Conservation (phyloP, 2,329 filamentous ascomycete species). For the Basipetospora sp. region DNA sequence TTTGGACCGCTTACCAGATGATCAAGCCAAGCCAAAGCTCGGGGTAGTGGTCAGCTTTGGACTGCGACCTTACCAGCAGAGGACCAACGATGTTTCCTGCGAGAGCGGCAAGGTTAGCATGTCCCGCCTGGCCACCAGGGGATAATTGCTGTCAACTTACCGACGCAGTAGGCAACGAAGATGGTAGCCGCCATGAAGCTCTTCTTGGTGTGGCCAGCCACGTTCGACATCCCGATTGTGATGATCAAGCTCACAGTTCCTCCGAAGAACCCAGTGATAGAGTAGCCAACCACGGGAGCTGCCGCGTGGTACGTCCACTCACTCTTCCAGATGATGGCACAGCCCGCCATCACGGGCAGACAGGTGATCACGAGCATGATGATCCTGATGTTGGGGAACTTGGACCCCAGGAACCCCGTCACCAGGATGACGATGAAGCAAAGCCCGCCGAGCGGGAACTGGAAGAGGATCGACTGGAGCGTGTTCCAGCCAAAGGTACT, state of each 20-base stretch:
- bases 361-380: slow-evolving; percentile 51
- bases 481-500: slow-evolving; percentile 53
- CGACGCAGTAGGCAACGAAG: slow-evolving; percentile 61
- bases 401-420: slow-evolving; percentile 48
- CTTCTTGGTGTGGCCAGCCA: slow-evolving; percentile 65
- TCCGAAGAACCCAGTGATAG: slow-evolving; percentile 58
- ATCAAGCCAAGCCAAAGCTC: slow-evolving; percentile 57
- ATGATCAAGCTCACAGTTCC: slow-evolving; percentile 48
- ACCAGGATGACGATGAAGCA: slow-evolving; percentile 51
- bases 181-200: slow-evolving; percentile 60
- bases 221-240: slow-evolving; percentile 45
- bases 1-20: slow-evolving; percentile 27
- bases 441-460: slow-evolving; percentile 60
- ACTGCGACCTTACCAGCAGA: slow-evolving; percentile 53
- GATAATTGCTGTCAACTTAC: slow-evolving; percentile 17
- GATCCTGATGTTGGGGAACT: slow-evolving; percentile 48
- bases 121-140: too few species aligned
- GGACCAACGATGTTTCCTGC: slow-evolving; percentile 55
- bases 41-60: slow-evolving; percentile 52
- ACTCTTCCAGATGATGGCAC: slow-evolving; percentile 59
- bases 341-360: slow-evolving; percentile 60
- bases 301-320: slow-evolving; percentile 49
- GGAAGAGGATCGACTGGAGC: slow-evolving; percentile 53
- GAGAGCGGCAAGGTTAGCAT: too few species aligned
- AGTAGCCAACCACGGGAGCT: slow-evolving; percentile 55